A percentile compares a stretch with the other conserved stretches of the same genome.
Evolutionary conservation across 768 basidiomycete genomes (phyloP).

Genomic region (Pulveroboletus sp.): DNA sequence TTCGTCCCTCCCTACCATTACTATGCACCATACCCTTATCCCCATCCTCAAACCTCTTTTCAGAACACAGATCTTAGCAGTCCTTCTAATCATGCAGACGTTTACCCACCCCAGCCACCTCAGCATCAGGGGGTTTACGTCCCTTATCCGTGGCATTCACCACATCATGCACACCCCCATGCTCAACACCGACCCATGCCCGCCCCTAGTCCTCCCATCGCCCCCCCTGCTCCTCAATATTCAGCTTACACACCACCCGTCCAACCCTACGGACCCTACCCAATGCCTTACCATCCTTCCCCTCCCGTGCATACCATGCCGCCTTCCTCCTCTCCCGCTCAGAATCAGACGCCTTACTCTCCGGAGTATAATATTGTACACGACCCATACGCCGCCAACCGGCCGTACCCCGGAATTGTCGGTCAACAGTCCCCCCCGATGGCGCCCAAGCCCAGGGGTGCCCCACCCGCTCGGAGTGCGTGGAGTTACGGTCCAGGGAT

Average conservation of each 20-base stretch:
- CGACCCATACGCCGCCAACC: slow-evolving; percentile 21
- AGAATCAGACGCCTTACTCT: slow-evolving; percentile 25
- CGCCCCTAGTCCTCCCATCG: slow-evolving; percentile 28
- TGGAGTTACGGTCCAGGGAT: slow-evolving; percentile 73
- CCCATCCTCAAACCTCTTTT: slow-evolving; percentile 41
- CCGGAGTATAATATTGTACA: slow-evolving; percentile 29
- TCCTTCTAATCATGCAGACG: slow-evolving; percentile 28
- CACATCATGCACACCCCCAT: slow-evolving; percentile 35
- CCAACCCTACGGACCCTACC: slow-evolving; percentile 35
- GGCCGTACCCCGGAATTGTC: slow-evolving; percentile 28
- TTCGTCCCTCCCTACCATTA: slow-evolving; percentile 41
- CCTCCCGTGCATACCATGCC: slow-evolving; percentile 28
- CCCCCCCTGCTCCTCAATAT: slow-evolving; percentile 32
- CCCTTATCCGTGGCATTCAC: slow-evolving; percentile 34
- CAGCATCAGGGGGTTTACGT: slow-evolving; percentile 31
- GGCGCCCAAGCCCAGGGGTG: slow-evolving; percentile 27
- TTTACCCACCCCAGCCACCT: slow-evolving; percentile 31
- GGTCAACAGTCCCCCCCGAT: slow-evolving; percentile 30
- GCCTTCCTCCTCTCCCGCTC: slow-evolving; percentile 23
- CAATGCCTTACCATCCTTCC: slow-evolving; percentile 32
- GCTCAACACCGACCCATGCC: slow-evolving; percentile 38
- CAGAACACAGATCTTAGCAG: slow-evolving; percentile 36
- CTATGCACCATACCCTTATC: slow-evolving; percentile 49
- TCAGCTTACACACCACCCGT: slow-evolving; percentile 30
- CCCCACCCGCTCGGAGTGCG: slow-evolving; percentile 44